Evolutionary conservation across 2,329 filamentous ascomycete species (phyloP), one percentile per base, ranked within the genome.

Genomic region (Aphanoascus verrucosus): DNA sequence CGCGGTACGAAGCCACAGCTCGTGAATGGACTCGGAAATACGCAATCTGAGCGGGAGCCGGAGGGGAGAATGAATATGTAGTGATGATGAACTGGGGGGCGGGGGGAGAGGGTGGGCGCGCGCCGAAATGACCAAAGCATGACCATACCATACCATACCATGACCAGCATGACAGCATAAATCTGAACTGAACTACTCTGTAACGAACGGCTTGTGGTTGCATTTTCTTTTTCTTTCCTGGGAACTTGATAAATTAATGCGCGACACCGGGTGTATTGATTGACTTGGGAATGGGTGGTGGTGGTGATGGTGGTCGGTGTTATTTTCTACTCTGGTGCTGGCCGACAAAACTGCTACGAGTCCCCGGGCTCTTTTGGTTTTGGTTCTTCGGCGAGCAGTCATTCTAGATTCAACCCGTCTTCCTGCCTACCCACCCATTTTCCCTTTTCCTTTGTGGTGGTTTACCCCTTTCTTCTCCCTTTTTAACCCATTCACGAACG

Each of bases 1-100:
- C 87, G 65, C 82, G 89, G 72, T 98, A 98, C 74, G 93, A 98
- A 77, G 87, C 88, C 61, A 97, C 90, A 55, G 93, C 93, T 58
- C 81, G 91, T 64, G 93, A 98, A 77, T 98, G 93, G 93, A 98
- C 93, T 66, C 83, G 91, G 73, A 98, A 98, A 81, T 97, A 97
- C 72, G 93, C 93, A 69, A 93, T 97, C 74, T 97, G 83, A 71
- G 55, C 31, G 31, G 23, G 9, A n/a, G n/a, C n/a, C n/a, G n/a
- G n/a, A n/a, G n/a, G n/a, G n/a, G n/a, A n/a, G n/a, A n/a, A n/a
- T n/a, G n/a, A n/a, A n/a, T n/a, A 12, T 15, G n/a, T 2, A 17
- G 35, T 34, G 38, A 42, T 43, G 19, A 20, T 46, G 41, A 28
- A 45, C 50, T 46, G n/a, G n/a, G n/a, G n/a, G n/a, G n/a, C n/a